Base-by-base conservation (phyloP, 371 early-diverging fungal genomes). In the Nematocida sp. region DNA sequence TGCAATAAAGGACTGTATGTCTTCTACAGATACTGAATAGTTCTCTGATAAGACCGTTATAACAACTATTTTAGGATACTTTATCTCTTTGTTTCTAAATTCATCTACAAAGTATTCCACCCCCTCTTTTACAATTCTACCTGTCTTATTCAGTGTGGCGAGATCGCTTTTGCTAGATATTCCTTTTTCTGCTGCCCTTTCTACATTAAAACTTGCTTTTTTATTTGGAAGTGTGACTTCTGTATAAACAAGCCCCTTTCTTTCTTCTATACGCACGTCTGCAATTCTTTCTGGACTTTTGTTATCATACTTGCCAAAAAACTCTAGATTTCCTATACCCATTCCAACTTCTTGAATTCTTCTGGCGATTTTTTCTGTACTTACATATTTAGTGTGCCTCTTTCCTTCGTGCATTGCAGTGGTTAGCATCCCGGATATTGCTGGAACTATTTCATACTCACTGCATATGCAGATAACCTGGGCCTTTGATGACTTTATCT, bases 401-500 rank as follows among this genome's bases (percentile, higher is more conserved):
- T 58, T 7, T 20, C 47, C 13, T 20, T 71, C 45, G 39, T 57
- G 58, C 60, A 78, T 78, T 40, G 15, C 46, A 2, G 13, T 52
- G 1, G 80, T 78, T 5, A 78, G 62, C 15, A 33, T 15, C 60
- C 45, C 27, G 20, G 70, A 58, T 9, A 78, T 40, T 20, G 50
- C 39, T 11, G 69, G 76, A 4, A 78, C 27, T 7, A 15, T 25
- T 45, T 78, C 80, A 42, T 46, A 78, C 7, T 0, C n/a, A 25
- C 55, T 78, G 55, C n/a, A 40, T 27, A 78, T 9, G 39, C 55
- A 42, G 9, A 61, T 40, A 23, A 69, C 55, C 6, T 33, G 18
- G 18, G 42, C n/a, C 42, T 78, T 78, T 7, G 9, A 7, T 55
- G 7, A 18, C 27, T 78, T 78, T 18, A 70, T 70, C 71, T 70